phyloP scores from a whole-genome alignment of 1,284 basidiomycete species.

The Boletus semigastroideus region DNA sequence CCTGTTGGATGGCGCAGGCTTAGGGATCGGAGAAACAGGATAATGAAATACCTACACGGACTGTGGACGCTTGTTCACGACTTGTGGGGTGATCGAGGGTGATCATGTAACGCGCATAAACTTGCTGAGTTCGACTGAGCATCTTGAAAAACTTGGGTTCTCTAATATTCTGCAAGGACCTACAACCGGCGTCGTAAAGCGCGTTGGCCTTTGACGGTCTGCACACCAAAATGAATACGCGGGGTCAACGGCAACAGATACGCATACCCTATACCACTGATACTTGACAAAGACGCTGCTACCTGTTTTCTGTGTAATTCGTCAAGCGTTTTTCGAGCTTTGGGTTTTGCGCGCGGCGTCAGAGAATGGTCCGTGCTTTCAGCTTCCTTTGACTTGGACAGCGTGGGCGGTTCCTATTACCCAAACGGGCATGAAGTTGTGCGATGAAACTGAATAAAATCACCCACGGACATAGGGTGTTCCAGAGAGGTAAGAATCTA shows the following conservation, averaged over 20 bases:
- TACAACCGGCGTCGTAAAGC: conserved; percentile 50
- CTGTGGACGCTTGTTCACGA: conserved; percentile 40
- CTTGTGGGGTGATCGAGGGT: conserved; percentile 38
- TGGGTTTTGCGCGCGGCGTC: conserved; percentile 3
- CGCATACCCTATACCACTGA: conserved; percentile 28
- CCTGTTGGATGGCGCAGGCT: conserved; percentile 30
- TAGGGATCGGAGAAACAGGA: neutral
- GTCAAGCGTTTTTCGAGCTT: conserved; percentile 23
- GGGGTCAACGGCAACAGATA: conserved; percentile 12
- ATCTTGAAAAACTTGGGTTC: conserved; percentile 38
- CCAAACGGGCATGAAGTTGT: conserved; percentile 3
- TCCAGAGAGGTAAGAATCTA: conserved; percentile 39
- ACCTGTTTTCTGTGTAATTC: conserved; percentile 17
- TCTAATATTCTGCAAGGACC: conserved; percentile 40
- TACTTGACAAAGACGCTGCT: conserved; percentile 14
- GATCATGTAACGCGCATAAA: conserved; percentile 39
- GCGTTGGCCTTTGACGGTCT: conserved; percentile 42
- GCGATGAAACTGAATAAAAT: conserved; percentile 1
- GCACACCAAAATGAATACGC: neutral
- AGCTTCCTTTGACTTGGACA: conserved; percentile 14
- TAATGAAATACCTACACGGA: conserved; percentile 38
- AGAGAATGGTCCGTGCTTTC: neutral
- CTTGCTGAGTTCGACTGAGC: conserved; percentile 38
- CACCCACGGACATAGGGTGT: conserved; percentile 38
- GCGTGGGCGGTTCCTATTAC: conserved; percentile 15